Evolutionary conservation across 1,284 basidiomycete species (phyloP), one percentile per base, ranked within the genome.

Genomic region (Sphagnurus paluster): DNA sequence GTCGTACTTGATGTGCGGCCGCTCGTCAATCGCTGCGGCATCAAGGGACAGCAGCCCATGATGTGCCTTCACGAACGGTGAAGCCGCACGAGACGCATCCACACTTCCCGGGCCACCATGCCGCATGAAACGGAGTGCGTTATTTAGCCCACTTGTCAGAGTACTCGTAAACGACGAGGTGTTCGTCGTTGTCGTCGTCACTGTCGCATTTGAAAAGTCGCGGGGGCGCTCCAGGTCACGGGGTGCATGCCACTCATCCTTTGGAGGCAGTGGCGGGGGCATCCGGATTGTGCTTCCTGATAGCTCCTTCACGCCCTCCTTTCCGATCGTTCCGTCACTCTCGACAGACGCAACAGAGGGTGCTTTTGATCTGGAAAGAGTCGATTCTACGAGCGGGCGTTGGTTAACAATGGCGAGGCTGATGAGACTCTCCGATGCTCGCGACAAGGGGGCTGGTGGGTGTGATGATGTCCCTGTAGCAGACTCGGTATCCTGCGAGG

Each of bases 1-100:
- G 51, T 87, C 82, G 56, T 88, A 88, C 64, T 86, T 85, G 69
- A 90, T 81, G 63, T 90, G 87, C 3, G 87, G 87, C 14, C 77
- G 75, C 20, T 84, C 82, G 56, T 86, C 83, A 25, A 83, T 79
- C 14, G 60, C 57, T 2, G 69, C 63, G 1, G 70, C 62, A 20
- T 79, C 75, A 4, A 70, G 63, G 4, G 67, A 65, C 13, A 80
- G 67, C 4, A 77, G 64, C 4, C 72, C 74, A 50, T 80, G 77
- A 40, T 77, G 76, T 41, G 65, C 65, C 55, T 69, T 65, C 5
- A 54, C 52, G 13, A 61, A 48, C 3, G 69, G 62, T 20, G 71
- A 55, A 9, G 61, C 50, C 4, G 64, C 61, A 6, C 61, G 62
- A 5, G 65, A 55, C 0, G 57, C 46, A 11, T 60, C 20, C 10